A percentile compares a stretch with the other conserved stretches of the same genome.
phyloP scores from a whole-genome alignment of 2,329 filamentous ascomycete genomes.

The Calonectria multiphialidica region DNA sequence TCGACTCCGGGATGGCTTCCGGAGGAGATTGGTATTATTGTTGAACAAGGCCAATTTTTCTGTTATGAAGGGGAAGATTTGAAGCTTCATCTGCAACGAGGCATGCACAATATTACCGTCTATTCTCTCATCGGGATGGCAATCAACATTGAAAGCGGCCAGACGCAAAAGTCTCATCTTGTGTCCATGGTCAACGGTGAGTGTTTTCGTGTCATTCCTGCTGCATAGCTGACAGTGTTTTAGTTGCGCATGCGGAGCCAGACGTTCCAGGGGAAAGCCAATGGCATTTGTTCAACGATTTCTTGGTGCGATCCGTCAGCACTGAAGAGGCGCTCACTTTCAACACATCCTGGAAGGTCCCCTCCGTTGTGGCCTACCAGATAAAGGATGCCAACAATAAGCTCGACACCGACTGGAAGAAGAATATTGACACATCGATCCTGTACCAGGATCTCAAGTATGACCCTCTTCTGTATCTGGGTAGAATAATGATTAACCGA shows the following conservation, averaged over 20 bases:
- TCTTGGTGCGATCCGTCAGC: conserved; percentile 85
- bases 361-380: conserved; percentile 89
- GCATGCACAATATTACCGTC: conserved; percentile 84
- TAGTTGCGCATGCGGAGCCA: conserved; percentile 75
- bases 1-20: conserved; percentile 91
- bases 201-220: not conserved
- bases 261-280: conserved; percentile 72
- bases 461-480: conserved; percentile 31
- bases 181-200: conserved; percentile 89
- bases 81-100: conserved; percentile 81
- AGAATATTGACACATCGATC: conserved; percentile 84
- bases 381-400: conserved; percentile 83
- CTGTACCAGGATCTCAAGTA: conserved; percentile 79
- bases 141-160: conserved; percentile 87
- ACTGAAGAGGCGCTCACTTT: conserved; percentile 90
- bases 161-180: conserved; percentile 89
- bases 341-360: conserved; percentile 91
- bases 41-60: conserved; percentile 91
- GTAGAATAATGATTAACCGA: conserved; percentile 18
- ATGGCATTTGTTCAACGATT: conserved; percentile 99
- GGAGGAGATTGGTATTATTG: conserved; percentile 91
- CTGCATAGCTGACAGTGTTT: conserved; percentile 38
- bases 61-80: conserved; percentile 96
- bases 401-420: conserved; percentile 89
- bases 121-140: conserved; percentile 94